Evolutionary conservation across 495 filamentous ascomycete species (phyloP), one percentile per base, ranked within the genome.

Genomic region (Lasiosphaeria ovina): DNA sequence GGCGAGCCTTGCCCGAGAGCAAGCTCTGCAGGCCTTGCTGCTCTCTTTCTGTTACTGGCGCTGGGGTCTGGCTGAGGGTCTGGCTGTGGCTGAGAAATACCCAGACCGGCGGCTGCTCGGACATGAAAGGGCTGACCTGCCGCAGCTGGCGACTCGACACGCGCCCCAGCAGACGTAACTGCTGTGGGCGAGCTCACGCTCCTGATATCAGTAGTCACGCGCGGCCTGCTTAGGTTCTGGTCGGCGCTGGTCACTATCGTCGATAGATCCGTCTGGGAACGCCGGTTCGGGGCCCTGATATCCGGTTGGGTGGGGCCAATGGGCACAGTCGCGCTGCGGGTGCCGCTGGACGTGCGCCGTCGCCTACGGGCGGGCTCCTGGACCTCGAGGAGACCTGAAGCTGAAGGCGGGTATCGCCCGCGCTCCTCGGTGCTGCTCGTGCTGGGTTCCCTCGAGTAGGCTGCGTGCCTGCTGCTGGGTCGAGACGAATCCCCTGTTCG

Each of bases 221-320:
- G 78, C 34, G 82, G 77, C 34, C 75, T 72, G 36, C 45, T 55
- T 8, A 62, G n/a, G 3, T 59, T 61, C 5, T 66, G 65, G 9
- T 69, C 69, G n/a, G 70, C 64, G 11, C 72, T 71, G 11, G 14
- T 48, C 14, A 81, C 69, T 59, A 78, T 67, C 16, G 78, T 66
- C n/a, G 73, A 75, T 2, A 89, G 72, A 62, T 91, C 88, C 8
- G 83, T 87, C 51, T 82, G 78, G 42, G 87, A 87, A 35, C 80
- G 76, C 12, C 79, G 71, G 53, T 80, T 77, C 7, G 61, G 53
- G 1, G 50, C 58, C 17, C 64, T 52, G 54, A 79, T 75, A 6
- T 77, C 76, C 14, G 71, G 61, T 42, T 79, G 71, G 3, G 76
- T 62, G 4, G 74, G 62, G 31, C 73, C 67, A 8, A 69, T 58